A percentile compares a stretch with the other conserved stretches of the same genome.
phyloP scores from a whole-genome alignment of 495 filamentous ascomycete species.

The Penicillium arizonense region DNA sequence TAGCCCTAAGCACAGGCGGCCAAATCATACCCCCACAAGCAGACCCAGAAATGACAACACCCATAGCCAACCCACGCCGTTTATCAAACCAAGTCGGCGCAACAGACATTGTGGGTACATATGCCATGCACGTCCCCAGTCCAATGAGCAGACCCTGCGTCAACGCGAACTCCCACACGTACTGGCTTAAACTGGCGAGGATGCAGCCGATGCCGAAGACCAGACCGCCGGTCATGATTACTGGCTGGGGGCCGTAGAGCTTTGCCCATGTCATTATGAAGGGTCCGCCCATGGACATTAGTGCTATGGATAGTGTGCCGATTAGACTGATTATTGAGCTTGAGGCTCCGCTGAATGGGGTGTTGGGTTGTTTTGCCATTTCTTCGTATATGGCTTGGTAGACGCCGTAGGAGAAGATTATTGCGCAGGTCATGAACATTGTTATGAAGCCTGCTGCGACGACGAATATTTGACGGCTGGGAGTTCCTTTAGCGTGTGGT shows the following conservation, averaged over 20 bases:
- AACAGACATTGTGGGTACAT: slow-evolving; percentile 52
- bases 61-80: slow-evolving; percentile 53
- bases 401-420: slow-evolving; percentile 45
- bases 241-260: slow-evolving; percentile 33
- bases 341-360: slow-evolving; percentile 37
- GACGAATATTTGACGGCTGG: slow-evolving; percentile 20
- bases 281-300: slow-evolving; percentile 47
- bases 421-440: slow-evolving; percentile 42
- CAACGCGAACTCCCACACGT: slow-evolving; percentile 60
- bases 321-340: slow-evolving; percentile 43
- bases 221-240: slow-evolving; percentile 33
- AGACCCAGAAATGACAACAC: slow-evolving; percentile 52
- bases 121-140: slow-evolving; percentile 44
- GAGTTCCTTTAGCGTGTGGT: neutral
- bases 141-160: slow-evolving; percentile 58
- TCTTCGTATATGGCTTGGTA: slow-evolving; percentile 47
- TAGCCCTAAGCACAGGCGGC: slow-evolving; percentile 45
- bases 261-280: slow-evolving; percentile 40
- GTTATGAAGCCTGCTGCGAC: slow-evolving; percentile 33
- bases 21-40: slow-evolving; percentile 54
- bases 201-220: slow-evolving; percentile 44
- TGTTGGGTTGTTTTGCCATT: slow-evolving; percentile 25
- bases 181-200: slow-evolving; percentile 52
- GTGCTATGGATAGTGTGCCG: slow-evolving; percentile 39
- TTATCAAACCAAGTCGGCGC: slow-evolving; percentile 56